Percentiles rank a stretch among this genome's conserved stretches.
phyloP scores from a whole-genome alignment of 1,284 basidiomycete genomes.

The Tilletia indica region DNA sequence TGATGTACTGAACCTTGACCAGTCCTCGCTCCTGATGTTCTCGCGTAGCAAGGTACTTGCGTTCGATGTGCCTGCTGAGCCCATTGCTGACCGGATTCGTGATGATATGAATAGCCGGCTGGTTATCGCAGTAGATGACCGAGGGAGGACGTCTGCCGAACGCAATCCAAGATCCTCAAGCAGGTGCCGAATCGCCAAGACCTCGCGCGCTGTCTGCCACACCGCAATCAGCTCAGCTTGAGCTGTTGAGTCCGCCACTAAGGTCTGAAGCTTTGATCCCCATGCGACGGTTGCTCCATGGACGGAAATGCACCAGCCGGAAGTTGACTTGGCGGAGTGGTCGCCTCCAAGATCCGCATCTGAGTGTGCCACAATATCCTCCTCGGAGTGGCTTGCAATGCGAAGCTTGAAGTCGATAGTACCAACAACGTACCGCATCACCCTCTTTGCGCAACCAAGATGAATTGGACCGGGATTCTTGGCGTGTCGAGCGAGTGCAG shows the following conservation, averaged over 20 bases:
- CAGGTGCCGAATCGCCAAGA: background rate
- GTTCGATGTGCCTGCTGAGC: conserved; percentile 3
- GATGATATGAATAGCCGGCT: conserved; percentile 3
- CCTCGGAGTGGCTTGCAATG: background rate
- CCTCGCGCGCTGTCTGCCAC: background rate
- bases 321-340: background rate
- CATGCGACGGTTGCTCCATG: conserved; percentile 11
- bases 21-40: conserved; percentile 5
- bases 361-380: background rate
- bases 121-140: conserved; percentile 4
- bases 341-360: conserved; percentile 8
- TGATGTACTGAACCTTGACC: background rate
- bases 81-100: conserved; percentile 1
- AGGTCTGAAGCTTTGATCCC: conserved; percentile 1
- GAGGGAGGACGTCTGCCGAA: background rate
- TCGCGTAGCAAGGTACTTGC: conserved; percentile 1
- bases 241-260: background rate
- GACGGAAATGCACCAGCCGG: conserved; percentile 3
- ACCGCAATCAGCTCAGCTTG: conserved; percentile 3
- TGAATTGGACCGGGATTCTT: conserved; percentile 6
- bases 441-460: background rate
- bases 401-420: background rate
- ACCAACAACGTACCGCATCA: conserved; percentile 1
- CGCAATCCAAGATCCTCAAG: background rate
- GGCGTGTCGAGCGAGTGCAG: background rate